phyloP scores from a whole-genome alignment of 2,329 filamentous ascomycete species.

The Arthrinium phaeospermum region DNA sequence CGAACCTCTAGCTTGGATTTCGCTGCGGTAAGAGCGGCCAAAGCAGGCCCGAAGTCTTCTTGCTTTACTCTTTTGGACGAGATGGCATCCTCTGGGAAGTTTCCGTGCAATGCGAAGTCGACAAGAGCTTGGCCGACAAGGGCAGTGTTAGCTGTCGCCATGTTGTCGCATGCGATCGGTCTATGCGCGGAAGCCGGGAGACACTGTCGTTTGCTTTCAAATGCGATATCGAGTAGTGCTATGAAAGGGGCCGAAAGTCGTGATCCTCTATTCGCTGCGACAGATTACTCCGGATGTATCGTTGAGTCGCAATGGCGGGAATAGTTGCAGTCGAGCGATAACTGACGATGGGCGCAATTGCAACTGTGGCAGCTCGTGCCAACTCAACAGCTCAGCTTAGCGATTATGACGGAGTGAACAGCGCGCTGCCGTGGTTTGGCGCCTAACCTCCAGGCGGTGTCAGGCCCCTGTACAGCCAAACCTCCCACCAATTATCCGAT shows the following conservation, averaged over 20 bases:
- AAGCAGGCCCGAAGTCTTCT: constrained; percentile 46
- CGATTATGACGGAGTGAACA: constrained; percentile 7
- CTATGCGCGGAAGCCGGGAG: background rate
- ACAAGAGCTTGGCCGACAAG: constrained; percentile 65
- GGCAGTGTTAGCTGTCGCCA: constrained; percentile 34
- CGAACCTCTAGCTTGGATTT: constrained; percentile 52
- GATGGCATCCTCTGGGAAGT: constrained; percentile 55
- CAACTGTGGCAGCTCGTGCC: constrained; percentile 14
- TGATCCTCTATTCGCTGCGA: background rate
- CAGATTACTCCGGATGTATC: too few species aligned
- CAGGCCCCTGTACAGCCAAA: background rate
- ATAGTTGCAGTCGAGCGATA: background rate
- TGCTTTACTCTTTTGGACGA: constrained; percentile 44
- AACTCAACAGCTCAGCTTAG: background rate
- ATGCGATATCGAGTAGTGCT: background rate
- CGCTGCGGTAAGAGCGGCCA: constrained; percentile 48
- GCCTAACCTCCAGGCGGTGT: constrained; percentile 3
- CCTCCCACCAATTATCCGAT: background rate
- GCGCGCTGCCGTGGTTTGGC: background rate
- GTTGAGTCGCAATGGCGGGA: background rate
- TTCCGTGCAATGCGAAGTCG: constrained; percentile 59
- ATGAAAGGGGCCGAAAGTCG: background rate
- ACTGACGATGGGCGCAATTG: constrained; percentile 7
- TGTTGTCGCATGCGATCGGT: constrained; percentile 26
- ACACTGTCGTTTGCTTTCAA: background rate